phyloP scores from a whole-genome alignment of 495 filamentous ascomycete genomes.

The Aspergillus saccharolyticus region DNA sequence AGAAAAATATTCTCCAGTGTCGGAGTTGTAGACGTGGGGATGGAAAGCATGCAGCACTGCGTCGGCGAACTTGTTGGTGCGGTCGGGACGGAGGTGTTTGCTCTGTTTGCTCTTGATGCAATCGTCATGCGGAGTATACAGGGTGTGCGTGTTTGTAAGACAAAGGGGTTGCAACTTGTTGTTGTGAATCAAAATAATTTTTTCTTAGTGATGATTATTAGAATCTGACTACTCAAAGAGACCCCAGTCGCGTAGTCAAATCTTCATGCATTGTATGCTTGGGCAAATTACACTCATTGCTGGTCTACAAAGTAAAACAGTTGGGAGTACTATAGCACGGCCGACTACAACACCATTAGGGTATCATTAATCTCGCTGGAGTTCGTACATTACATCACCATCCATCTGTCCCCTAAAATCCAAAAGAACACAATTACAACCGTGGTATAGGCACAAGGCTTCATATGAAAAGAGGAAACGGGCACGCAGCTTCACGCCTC shows the following conservation, averaged over 20 bases:
- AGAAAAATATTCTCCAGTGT: background rate
- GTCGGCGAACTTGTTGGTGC: conserved; percentile 5
- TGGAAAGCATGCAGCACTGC: background rate
- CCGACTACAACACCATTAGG: conserved; percentile 26
- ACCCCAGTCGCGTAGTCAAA: too few relatives aligned
- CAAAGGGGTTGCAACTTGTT: too few relatives aligned
- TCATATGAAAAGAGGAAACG: conserved; percentile 10
- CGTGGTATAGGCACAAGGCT: conserved; percentile 15
- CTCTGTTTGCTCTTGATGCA: conserved; percentile 5
- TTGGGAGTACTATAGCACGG: too few relatives aligned
- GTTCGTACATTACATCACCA: conserved; percentile 28
- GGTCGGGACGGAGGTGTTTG: conserved; percentile 8
- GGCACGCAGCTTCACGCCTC: conserved; percentile 11
- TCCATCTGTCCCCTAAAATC: conserved; percentile 9
- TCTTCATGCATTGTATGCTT: too few relatives aligned
- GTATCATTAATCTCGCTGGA: conserved; percentile 36
- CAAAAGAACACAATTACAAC: conserved; percentile 20
- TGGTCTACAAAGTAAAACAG: too few relatives aligned
- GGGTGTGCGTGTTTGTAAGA: too few relatives aligned
- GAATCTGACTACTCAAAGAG: too few relatives aligned
- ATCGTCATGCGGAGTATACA: too few relatives aligned
- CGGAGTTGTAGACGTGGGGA: background rate
- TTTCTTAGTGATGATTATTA: too few relatives aligned
- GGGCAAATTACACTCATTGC: too few relatives aligned
- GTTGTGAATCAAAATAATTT: too few relatives aligned